Base-by-base conservation (phyloP, 441 rosid species). In the Lepidium campestre region DNA sequence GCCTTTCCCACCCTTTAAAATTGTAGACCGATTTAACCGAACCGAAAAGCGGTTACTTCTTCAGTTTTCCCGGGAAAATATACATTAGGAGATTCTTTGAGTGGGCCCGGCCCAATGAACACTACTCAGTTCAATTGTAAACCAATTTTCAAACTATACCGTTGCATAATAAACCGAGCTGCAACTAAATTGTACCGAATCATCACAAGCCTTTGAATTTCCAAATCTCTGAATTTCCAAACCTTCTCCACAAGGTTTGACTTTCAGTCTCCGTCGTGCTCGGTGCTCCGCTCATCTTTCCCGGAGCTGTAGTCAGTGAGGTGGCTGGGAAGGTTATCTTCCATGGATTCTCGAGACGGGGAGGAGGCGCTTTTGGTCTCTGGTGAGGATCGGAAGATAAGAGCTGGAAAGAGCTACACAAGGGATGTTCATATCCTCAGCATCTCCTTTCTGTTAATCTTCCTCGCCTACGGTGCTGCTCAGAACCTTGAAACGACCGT, bases 391-490 rank as follows among this genome's bases (percentile, higher is more conserved):
- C 76, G 61, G 73, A 70, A 61, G 49, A 25, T 39, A 15, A 19
- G 47, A 69, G 3, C 75, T 73, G 44, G 65, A 11, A 79, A 74
- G 71, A 78, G 73, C 75, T 81, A 86, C 56, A 54, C 82, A 2
- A 83, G 81, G 32, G 98, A 93, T 62, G 80, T 93, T 63, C 92
- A 88, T 76, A 82, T 93, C 54, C 78, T 93, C 56, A 93, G 98
- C 79, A 76, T 74, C 55, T 86, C 93, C 27, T 93, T 93, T 57
- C 71, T 93, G 75, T 80, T 93, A 48, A 65, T 93, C 64, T 93
- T 93, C 75, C 87, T 81, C 62, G 89, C 97, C 55, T 93, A 77
- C 55, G 98, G 98, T 49, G 98, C 97, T 62, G 96, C 98, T 70
- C 98, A 90, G 84, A 93, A 93, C 80, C 86, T 93, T 17, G 88